Conservation (phyloP, 1,284 basidiomycete species). For the Puccinia hordei region DNA sequence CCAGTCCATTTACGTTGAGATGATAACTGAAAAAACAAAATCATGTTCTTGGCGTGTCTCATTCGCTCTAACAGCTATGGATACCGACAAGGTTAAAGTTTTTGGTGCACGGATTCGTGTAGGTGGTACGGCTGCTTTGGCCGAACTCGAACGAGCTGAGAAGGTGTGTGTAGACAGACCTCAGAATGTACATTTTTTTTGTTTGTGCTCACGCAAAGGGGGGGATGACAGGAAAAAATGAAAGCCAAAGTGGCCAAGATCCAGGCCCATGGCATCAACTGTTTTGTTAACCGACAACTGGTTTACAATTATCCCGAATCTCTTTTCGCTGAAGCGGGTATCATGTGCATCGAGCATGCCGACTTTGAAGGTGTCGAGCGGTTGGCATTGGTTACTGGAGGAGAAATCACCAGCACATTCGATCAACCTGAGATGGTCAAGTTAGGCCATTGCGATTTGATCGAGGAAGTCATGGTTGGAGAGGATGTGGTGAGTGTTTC, state of each 20-base stretch:
- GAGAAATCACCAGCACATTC: conserved; percentile 95
- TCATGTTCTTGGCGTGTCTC: not conserved
- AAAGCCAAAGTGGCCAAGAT: conserved; percentile 96
- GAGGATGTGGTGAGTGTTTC: conserved; percentile 80
- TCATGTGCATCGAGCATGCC: conserved; percentile 96
- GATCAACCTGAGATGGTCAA: conserved; percentile 90
- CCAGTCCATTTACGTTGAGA: not conserved
- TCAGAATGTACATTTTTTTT: not conserved
- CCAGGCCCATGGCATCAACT: conserved; percentile 91
- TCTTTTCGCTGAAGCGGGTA: conserved; percentile 86
- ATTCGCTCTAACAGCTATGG: conserved; percentile 74
- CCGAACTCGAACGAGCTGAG: conserved; percentile 95
- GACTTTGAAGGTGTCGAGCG: conserved; percentile 99
- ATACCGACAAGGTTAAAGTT: conserved; percentile 99
- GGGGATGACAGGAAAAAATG: conserved; percentile 86
- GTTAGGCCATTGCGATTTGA: conserved; percentile 87
- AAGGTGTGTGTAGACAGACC: conserved; percentile 63
- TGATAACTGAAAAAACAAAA: not conserved
- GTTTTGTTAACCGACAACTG: conserved; percentile 96
- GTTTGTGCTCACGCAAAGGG: not conserved
- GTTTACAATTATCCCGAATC: conserved; percentile 99
- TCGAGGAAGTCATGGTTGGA: conserved; percentile 99
- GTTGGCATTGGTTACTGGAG: conserved; percentile 91
- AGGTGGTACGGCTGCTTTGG: conserved; percentile 91
- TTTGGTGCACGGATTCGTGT: conserved; percentile 96